Percentiles rank a stretch among this genome's conserved stretches.
These are phyloP conservation scores for Coniochaeta sp. DNA, from an alignment of 2,329 filamentous ascomycete species.

Conservation along the genomic window DNA sequence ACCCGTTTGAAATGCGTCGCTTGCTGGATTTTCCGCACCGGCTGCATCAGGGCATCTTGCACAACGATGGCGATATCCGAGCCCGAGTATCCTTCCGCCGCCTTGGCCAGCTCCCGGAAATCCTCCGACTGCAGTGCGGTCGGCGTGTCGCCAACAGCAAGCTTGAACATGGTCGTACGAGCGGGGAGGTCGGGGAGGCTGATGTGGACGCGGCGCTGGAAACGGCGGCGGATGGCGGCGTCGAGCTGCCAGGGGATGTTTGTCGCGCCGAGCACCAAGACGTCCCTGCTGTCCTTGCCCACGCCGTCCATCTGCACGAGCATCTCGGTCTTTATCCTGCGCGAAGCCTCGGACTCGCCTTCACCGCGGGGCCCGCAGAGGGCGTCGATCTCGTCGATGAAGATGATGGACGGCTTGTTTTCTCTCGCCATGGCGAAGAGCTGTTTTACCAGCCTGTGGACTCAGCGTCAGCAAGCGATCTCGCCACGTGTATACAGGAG, in stretches of 20 bases:
- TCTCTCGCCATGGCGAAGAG: constrained; percentile 97
- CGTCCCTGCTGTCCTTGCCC: constrained; percentile 87
- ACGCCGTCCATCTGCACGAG: constrained; percentile 99
- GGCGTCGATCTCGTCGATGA: constrained; percentile 57
- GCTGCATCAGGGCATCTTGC: constrained; percentile 95
- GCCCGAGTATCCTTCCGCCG: constrained; percentile 91
- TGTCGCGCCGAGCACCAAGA: constrained; percentile 90
- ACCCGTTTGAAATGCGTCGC: constrained; percentile 97
- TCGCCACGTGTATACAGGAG: neutral
- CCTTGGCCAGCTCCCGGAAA: constrained; percentile 68
- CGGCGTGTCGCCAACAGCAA: constrained; percentile 87
- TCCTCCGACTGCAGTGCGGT: constrained; percentile 74
- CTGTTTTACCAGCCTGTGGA: constrained; percentile 82
- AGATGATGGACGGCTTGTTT: constrained; percentile 82
- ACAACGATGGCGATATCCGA: constrained; percentile 95
- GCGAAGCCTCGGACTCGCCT: constrained; percentile 94
- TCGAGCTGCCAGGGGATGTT: constrained; percentile 99
- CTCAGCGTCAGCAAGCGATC: neutral
- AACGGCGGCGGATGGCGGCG: constrained; percentile 88
- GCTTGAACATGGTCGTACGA: constrained; percentile 89
- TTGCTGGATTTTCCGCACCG: constrained; percentile 91
- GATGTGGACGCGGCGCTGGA: constrained; percentile 95
- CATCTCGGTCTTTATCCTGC: constrained; percentile 97
- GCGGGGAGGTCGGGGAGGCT: constrained; percentile 81
- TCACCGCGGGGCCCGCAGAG: constrained; percentile 88